Conservation (phyloP, 2,329 filamentous ascomycete genomes). For the Aureobasidium sp. region DNA sequence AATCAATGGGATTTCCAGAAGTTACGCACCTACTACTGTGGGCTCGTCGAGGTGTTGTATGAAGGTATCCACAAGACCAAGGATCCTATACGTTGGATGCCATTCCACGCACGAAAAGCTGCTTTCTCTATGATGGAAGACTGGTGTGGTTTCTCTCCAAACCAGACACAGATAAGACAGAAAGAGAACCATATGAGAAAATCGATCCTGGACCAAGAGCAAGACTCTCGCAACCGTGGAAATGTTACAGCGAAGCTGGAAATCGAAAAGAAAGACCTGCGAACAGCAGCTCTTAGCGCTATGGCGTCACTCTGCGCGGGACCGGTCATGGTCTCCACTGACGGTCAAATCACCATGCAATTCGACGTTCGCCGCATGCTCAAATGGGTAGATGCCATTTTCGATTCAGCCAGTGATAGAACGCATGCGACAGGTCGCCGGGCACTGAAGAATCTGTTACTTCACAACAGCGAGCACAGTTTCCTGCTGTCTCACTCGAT, state of each 20-base stretch:
- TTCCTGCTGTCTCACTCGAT: slow-evolving; percentile 86
- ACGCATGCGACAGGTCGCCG: slow-evolving; percentile 83
- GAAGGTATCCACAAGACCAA: slow-evolving; percentile 79
- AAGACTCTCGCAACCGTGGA: slow-evolving; percentile 61
- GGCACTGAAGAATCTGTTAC: slow-evolving; percentile 79
- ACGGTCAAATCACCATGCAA: slow-evolving; percentile 76
- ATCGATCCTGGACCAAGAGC: slow-evolving; percentile 70
- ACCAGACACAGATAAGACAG: slow-evolving; percentile 70
- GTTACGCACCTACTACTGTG: slow-evolving; percentile 85
- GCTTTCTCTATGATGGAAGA: slow-evolving; percentile 97
- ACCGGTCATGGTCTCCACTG: slow-evolving; percentile 77
- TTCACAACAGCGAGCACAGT: slow-evolving; percentile 80
- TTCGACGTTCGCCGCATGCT: slow-evolving; percentile 92
- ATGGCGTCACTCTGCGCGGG: slow-evolving; percentile 86
- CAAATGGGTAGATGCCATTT: slow-evolving; percentile 91
- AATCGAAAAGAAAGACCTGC: slow-evolving; percentile 88
- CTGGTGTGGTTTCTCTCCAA: slow-evolving; percentile 96
- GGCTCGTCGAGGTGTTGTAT: slow-evolving; percentile 84
- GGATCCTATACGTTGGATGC: slow-evolving; percentile 88
- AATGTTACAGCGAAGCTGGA: slow-evolving; percentile 85
- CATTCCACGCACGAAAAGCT: slow-evolving; percentile 91
- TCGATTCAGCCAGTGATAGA: slow-evolving; percentile 82
- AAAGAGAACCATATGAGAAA: slow-evolving; percentile 83
- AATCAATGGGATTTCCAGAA: slow-evolving; percentile 92
- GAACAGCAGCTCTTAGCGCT: slow-evolving; percentile 81